A percentile compares a stretch with the other conserved stretches of the same genome.
Evolutionary conservation across 495 filamentous ascomycete genomes (phyloP).

Genomic region (Penicillium riverlandense): DNA sequence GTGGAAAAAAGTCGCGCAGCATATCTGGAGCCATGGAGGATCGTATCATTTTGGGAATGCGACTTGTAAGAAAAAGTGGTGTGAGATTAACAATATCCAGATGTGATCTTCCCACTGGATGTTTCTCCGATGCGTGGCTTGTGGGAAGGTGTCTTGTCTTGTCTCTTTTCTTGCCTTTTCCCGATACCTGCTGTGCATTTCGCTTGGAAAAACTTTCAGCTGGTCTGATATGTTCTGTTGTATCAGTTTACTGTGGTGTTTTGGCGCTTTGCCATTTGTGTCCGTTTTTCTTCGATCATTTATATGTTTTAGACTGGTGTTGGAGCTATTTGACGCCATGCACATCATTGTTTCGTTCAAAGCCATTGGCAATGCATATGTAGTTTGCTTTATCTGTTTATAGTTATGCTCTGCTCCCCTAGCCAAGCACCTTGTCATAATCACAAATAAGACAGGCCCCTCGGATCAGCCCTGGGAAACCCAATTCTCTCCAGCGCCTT

Average conservation of each 20-base stretch:
- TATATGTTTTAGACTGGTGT: no score
- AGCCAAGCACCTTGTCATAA: no score
- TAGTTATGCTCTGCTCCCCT: no score
- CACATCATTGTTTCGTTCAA: no score
- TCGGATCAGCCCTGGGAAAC: conserved; percentile 31
- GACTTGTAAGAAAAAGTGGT: conserved; percentile 81
- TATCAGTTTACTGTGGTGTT: background rate
- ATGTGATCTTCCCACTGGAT: background rate
- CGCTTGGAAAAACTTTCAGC: background rate
- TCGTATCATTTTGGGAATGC: conserved; percentile 80
- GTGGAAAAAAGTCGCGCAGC: conserved; percentile 76
- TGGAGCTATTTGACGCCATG: no score
- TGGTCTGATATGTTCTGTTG: background rate
- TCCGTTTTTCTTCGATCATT: background rate
- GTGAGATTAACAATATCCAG: conserved; percentile 24
- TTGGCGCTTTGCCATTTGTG: background rate
- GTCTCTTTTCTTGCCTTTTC: background rate
- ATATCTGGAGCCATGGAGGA: conserved; percentile 64
- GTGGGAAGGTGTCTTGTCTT: background rate
- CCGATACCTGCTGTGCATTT: background rate
- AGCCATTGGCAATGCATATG: no score
- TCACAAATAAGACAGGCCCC: conserved; percentile 15
- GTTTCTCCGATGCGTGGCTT: background rate
- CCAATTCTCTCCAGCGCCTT: conserved; percentile 55
- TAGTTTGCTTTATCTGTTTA: no score